Base-by-base conservation (phyloP, 495 filamentous ascomycete genomes). In the Pseudomonodictys pantanalensis region DNA sequence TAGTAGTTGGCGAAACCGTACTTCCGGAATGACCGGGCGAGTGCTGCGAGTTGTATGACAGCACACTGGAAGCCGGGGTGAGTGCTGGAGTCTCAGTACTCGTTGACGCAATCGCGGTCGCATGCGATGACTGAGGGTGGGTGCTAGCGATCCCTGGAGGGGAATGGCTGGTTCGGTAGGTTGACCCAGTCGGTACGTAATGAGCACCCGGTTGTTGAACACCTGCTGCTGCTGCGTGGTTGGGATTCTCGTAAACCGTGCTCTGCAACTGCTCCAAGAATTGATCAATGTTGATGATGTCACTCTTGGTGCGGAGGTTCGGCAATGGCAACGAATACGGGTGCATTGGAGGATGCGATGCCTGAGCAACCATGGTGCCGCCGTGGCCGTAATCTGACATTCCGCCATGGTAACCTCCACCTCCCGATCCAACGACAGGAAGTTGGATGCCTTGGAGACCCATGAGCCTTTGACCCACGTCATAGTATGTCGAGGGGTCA, bases 191-290 rank as follows among this genome's bases (percentile, higher is more conserved):
- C 70, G 81, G 80, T 10, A 86, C 73, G 56, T 84, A 85, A 65
- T 89, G 84, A 24, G 82, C 77, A 42, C 81, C 86, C 22, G 86
- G 82, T 59, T 89, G 85, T 35, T 84, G 82, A 46, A 90, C 78
- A 48, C 87, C 88, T 29, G 87, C 85, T 0, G 87, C 87, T 12
- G 89, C 86, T 2, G 88, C 80, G 12, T 88, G 82, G 66, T 89
- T 87, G 22, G 91, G 85, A 67, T 83, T 92, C 72, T 97, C 92
- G 70, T 97, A 97, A 25, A 97, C 87, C 7, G 92, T 96, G 60
- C 85, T 81, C 67, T 96, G 91, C 79, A 97, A 91, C 73, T 96
- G 90, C 72, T 96, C 89, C 33, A 99, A 79, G 76, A 96, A 87
- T 58, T 91, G 86, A 73, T 97, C 92, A 69, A 96, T 88, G 69